Conservation (phyloP, 257 asterid genomes). For the Solanum chiquidenum region DNA sequence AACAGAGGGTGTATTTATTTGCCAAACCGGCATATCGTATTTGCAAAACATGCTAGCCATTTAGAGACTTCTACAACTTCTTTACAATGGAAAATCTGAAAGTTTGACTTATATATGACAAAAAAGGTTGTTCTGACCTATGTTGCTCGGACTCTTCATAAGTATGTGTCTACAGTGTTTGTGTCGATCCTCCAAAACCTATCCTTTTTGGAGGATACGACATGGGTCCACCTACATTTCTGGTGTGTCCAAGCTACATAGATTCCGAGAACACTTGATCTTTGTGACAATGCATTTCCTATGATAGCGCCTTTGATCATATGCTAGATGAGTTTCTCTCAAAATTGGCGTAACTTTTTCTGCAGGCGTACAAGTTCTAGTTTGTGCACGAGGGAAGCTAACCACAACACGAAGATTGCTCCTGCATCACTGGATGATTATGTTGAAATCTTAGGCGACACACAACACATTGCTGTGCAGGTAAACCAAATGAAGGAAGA, state of each 20-base stretch:
- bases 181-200: neutral
- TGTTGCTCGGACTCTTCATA: neutral
- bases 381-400: constrained; percentile 35
- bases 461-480: constrained; percentile 8
- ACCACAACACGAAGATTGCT: constrained; percentile 44
- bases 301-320: neutral
- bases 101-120: neutral
- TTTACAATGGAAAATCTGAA: neutral
- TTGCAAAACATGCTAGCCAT: neutral
- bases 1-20: neutral
- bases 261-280: neutral
- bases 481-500: constrained; percentile 10
- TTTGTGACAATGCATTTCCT: too few relatives aligned
- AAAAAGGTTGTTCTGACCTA: neutral
- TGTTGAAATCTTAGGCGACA: neutral
- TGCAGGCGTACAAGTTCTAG: constrained; percentile 39
- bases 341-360: neutral
- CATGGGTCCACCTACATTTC: neutral
- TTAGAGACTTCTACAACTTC: neutral
- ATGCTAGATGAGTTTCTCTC: neutral
- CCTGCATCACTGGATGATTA: constrained; percentile 46
- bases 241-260: neutral
- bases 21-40: neutral
- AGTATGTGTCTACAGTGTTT: neutral
- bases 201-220: neutral